phyloP scores from a whole-genome alignment of 2,329 filamentous ascomycete species.

The Aspergillus sp. region DNA sequence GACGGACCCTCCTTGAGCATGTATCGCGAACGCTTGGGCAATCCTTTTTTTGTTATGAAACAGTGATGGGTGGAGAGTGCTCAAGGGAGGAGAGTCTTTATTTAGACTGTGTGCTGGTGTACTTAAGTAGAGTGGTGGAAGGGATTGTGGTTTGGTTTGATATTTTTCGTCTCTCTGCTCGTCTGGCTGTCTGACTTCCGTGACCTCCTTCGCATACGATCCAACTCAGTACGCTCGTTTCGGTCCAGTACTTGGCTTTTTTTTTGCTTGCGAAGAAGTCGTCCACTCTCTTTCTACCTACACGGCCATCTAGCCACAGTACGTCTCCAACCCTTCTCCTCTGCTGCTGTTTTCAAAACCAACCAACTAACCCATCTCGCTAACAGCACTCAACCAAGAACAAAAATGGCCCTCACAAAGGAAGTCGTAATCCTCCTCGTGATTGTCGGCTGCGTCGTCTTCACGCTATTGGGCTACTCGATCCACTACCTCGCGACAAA shows the following conservation, averaged over 20 bases:
- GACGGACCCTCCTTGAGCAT: background rate
- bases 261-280: background rate
- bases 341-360: too few relatives aligned
- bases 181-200: background rate
- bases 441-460: conserved; percentile 29
- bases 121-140: background rate
- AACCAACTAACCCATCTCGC: background rate
- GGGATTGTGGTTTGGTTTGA: background rate
- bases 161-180: background rate
- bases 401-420: conserved; percentile 15
- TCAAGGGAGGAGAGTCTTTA: background rate
- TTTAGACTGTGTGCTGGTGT: background rate
- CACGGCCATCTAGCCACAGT: background rate
- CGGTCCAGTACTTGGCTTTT: background rate
- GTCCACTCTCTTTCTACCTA: background rate
- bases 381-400: background rate
- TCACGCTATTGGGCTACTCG: conserved; percentile 35
- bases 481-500: conserved; percentile 25
- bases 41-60: background rate
- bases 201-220: too few relatives aligned
- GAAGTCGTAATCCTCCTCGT: conserved; percentile 25
- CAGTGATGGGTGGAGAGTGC: background rate
- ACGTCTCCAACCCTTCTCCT: background rate
- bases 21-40: background rate
- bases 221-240: background rate